phyloP scores from a whole-genome alignment of 2,329 filamentous ascomycete genomes.

The Pezicula radicicola region DNA sequence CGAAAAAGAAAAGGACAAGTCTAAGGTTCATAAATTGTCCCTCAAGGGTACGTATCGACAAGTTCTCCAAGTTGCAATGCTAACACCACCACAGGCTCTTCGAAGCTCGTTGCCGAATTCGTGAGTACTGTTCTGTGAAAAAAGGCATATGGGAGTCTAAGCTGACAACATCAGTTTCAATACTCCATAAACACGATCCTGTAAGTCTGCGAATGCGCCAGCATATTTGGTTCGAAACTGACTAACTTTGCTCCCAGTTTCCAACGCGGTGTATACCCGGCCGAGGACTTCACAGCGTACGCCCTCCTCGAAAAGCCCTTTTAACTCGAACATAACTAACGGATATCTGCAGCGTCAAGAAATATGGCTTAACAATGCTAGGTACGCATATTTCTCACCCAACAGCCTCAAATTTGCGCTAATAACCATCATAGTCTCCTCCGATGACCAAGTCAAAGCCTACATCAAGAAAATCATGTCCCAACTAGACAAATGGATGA shows the following conservation, averaged over 20 bases:
- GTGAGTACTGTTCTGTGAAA: slow-evolving; percentile 48
- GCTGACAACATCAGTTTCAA: slow-evolving; percentile 64
- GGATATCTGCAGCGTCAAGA: slow-evolving; percentile 68
- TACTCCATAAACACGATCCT: slow-evolving; percentile 98
- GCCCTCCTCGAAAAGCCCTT: slow-evolving; percentile 26
- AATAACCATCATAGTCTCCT: slow-evolving; percentile 59
- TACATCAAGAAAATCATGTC: slow-evolving; percentile 99
- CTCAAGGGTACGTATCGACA: slow-evolving; percentile 65
- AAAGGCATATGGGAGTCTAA: not conserved
- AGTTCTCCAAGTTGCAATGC: slow-evolving; percentile 10
- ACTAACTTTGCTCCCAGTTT: slow-evolving; percentile 52
- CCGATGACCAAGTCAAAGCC: slow-evolving; percentile 96
- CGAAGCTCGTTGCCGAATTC: slow-evolving; percentile 92
- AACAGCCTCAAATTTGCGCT: slow-evolving; percentile 8
- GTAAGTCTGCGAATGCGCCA: slow-evolving; percentile 42
- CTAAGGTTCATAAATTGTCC: slow-evolving; percentile 92
- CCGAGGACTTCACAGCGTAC: slow-evolving; percentile 93
- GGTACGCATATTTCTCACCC: slow-evolving; percentile 40
- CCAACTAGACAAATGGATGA: slow-evolving; percentile 97
- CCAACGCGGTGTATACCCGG: slow-evolving; percentile 81
- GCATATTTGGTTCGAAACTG: not conserved
- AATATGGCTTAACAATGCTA: slow-evolving; percentile 85
- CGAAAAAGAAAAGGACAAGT: slow-evolving; percentile 58
- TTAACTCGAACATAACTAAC: slow-evolving; percentile 6
- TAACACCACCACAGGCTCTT: slow-evolving; percentile 51